Conservation (phyloP, 441 rosid species). For the Macaranga tanarius region DNA sequence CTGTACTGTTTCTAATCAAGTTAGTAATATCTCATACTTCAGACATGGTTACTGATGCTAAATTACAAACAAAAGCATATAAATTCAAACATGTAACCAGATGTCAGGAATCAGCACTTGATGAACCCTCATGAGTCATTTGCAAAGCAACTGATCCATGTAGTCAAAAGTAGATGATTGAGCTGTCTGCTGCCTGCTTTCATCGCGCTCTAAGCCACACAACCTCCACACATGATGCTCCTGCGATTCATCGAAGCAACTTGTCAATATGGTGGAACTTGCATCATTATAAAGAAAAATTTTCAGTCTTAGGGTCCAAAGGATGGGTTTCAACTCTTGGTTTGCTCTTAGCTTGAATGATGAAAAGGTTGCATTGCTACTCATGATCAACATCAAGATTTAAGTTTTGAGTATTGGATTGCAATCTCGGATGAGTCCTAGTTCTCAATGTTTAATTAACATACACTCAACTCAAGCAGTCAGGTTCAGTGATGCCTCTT, state of each 20-base stretch:
- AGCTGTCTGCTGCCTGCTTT: not conserved
- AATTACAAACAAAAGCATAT: slow-evolving; percentile 21
- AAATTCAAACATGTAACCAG: slow-evolving; percentile 2
- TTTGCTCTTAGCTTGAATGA: not conserved
- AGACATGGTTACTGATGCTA: slow-evolving; percentile 22
- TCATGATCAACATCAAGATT: not conserved
- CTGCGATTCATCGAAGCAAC: slow-evolving; percentile 35
- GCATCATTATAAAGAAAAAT: not conserved
- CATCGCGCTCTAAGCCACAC: slow-evolving; percentile 46
- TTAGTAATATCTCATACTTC: slow-evolving; percentile 16
- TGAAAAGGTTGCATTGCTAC: not conserved
- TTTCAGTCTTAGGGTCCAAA: not conserved
- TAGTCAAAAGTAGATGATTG: slow-evolving; percentile 9
- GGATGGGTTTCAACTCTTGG: no score
- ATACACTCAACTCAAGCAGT: no score
- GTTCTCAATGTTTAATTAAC: not conserved
- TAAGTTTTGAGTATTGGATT: not conserved
- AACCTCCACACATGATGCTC: slow-evolving; percentile 86
- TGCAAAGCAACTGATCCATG: slow-evolving; percentile 4
- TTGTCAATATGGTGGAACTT: not conserved
- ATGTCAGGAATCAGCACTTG: slow-evolving; percentile 22
- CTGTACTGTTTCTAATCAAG: slow-evolving; percentile 24
- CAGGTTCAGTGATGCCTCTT: no score
- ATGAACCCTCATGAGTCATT: slow-evolving; percentile 14
- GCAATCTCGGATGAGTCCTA: not conserved